Conservation (phyloP, 2,329 filamentous ascomycete genomes). For the Aspergillus calidoustus region DNA sequence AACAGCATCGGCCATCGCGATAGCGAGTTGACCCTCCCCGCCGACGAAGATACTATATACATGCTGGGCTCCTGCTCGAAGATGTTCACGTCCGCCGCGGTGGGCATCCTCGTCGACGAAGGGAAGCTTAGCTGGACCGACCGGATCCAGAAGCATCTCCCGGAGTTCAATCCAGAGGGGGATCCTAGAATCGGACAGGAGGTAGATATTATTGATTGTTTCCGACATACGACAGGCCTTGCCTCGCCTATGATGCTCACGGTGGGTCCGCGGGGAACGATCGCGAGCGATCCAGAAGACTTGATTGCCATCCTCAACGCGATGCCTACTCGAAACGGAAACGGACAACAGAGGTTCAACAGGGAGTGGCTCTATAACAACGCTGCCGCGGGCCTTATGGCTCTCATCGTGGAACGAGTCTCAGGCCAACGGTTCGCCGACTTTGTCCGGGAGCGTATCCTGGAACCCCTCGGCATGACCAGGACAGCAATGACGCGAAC, state of each 20-base stretch:
- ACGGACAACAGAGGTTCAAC: constrained; percentile 2
- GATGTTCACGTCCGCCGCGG: not conserved
- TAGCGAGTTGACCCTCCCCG: not conserved
- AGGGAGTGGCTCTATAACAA: constrained; percentile 30
- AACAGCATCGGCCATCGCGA: constrained; percentile 31
- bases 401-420: constrained; percentile 27
- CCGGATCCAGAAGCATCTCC: not conserved
- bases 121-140: not conserved
- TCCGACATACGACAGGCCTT: constrained; percentile 30
- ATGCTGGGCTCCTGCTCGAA: constrained; percentile 25
- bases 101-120: not conserved
- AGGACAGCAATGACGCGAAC: constrained; percentile 21
- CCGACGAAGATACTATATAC: constrained; percentile 32
- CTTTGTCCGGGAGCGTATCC: constrained; percentile 28
- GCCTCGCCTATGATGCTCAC: constrained; percentile 9
- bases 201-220: not conserved
- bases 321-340: not conserved
- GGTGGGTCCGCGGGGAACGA: constrained; percentile 6
- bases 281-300: not conserved
- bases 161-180: not conserved
- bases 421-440: constrained; percentile 27
- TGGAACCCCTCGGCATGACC: constrained; percentile 32
- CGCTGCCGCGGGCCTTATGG: constrained; percentile 28
- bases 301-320: not conserved
- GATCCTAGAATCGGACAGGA: not conserved